Evolutionary conservation across 805 yeast genomes (phyloP), one percentile per base, ranked within the genome.

Genomic region (Candida silvicultrix): DNA sequence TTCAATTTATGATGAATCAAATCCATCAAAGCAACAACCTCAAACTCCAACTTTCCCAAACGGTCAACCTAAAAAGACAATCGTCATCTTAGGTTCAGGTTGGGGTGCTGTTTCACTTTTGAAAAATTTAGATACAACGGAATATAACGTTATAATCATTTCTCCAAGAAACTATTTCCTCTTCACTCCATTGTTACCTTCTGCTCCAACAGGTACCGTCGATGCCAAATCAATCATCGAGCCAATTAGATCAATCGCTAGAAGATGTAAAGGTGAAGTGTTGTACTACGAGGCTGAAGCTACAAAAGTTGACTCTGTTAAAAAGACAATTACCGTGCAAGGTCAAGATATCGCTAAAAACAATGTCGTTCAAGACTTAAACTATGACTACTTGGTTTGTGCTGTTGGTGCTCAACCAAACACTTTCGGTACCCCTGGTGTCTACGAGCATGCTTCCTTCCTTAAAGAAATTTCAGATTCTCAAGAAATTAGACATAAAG

Each of bases 331-430:
- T 44, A 75, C 78, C 44, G 72, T 90, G 56, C 77, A 76, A 62
- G 83, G 82, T 52, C 57, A 57, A 38, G 72, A 78, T 46, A 73
- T 77, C 47, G 70, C 78, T 37, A 60, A 71, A 38, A 70, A 68
- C 41, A 71, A 69, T 45, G 66, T 73, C 32, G 73, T 78, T 41
- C 54, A 57, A 40, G 75, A 48, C 60, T 75, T 67, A 60, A 67
- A 59, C 50, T 90, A 86, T 62, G 98, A 90, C 64, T 86, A 87
- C 67, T 75, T 90, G 54, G 94, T 90, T 40, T 76, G 89, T 50
- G 96, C 96, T 50, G 96, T 92, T 48, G 98, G 98, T 65, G 96
- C 97, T 45, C 86, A 85, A 66, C 94, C 94, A 57, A 85, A 92
- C 51, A 90, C 97, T 42, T 92, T 89, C 58, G 96, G 96, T 61